Evolutionary conservation across 2,329 filamentous ascomycete genomes (phyloP), one percentile per base, ranked within the genome.

Genomic region (Microdochium paspali): DNA sequence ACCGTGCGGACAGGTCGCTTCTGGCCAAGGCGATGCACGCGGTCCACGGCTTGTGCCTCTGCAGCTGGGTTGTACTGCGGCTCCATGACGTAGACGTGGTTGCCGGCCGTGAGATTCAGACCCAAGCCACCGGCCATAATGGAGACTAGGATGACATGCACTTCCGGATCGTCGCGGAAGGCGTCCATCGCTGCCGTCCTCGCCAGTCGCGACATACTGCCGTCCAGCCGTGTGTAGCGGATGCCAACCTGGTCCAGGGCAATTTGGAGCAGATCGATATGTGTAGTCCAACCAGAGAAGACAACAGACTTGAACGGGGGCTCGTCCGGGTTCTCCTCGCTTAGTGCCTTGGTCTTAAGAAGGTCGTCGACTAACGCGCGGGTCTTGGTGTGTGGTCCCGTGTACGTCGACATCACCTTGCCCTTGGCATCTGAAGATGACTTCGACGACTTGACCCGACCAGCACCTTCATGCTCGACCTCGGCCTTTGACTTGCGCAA

Each of bases 21-120:
- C 70, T 98, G 93, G 0, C 93, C 90, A 2, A 96, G 72, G 18
- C 90, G 83, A 63, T 95, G 90, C 5, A 98, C 88, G 25, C 93
- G 87, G 62, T 97, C 93, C 7, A 97, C 78, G 2, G 93, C 93
- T 67, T 98, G 93, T 4, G 90, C 87, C 65, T 98, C 91, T 0
- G 90, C 89, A 0, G 90, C 90, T 0, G 93, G 93, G 59, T 98
- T 98, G 70, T 91, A 98, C 61, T 96, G 90, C 4, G 93, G 93
- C 63, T 98, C 93, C 91, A 98, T 97, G 58, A 97, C 86, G 63
- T 93, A 97, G 13, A 94, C 91, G 47, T 80, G 85, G 61, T 83
- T 93, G 26, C 85, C 91, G 0, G 87, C 75, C 0, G 90, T 96
- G 47, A 97, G 71, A 61, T 97, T 97, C 32, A 97, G 80, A 13